Evolutionary conservation across 208 protist species (phyloP).

Genomic region (Chromosphaera perkinsii): DNA sequence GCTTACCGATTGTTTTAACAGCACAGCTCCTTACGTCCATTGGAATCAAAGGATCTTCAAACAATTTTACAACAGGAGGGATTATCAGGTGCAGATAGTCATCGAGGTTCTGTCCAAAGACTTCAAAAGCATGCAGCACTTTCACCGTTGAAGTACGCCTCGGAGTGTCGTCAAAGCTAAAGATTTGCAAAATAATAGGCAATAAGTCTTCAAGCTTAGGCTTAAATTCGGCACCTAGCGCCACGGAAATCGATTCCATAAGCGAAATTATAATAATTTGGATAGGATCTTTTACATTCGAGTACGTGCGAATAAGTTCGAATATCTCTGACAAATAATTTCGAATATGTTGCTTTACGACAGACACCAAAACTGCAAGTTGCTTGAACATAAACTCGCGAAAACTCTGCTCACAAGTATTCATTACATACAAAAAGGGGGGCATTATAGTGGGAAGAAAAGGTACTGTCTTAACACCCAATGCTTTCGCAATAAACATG

Average conservation of each 20-base stretch:
- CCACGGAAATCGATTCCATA: slow-evolving; percentile 69
- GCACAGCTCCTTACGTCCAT: slow-evolving; percentile 36
- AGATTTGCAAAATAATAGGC: slow-evolving; percentile 64
- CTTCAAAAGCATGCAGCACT: slow-evolving; percentile 58
- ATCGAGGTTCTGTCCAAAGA: slow-evolving; percentile 72
- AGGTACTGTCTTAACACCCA: slow-evolving; percentile 67
- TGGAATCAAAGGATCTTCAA: slow-evolving; percentile 15
- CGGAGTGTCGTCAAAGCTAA: slow-evolving; percentile 20
- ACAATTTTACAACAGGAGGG: slow-evolving; percentile 38
- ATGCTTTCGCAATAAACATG: slow-evolving; percentile 67
- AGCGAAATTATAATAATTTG: slow-evolving; percentile 64
- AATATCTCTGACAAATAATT: slow-evolving; percentile 63
- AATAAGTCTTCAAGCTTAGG: slow-evolving; percentile 69
- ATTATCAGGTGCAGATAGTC: slow-evolving; percentile 81
- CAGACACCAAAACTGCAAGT: slow-evolving; percentile 58
- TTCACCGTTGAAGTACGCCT: slow-evolving; percentile 2
- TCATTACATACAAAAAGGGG: slow-evolving; percentile 64
- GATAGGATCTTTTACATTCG: slow-evolving; percentile 34
- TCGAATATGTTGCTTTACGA: slow-evolving; percentile 71
- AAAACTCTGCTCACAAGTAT: slow-evolving; percentile 46
- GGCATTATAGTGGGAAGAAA: slow-evolving; percentile 76
- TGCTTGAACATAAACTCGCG: slow-evolving; percentile 68
- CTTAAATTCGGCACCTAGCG: slow-evolving; percentile 79
- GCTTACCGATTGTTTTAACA: slow-evolving; percentile 53
- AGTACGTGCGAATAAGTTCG: slow-evolving; percentile 57